A percentile compares a stretch with the other conserved stretches of the same genome.
These are phyloP conservation scores for Xylaria polymorpha DNA, from an alignment of 2,329 filamentous ascomycete genomes.

Conservation along the genomic window DNA sequence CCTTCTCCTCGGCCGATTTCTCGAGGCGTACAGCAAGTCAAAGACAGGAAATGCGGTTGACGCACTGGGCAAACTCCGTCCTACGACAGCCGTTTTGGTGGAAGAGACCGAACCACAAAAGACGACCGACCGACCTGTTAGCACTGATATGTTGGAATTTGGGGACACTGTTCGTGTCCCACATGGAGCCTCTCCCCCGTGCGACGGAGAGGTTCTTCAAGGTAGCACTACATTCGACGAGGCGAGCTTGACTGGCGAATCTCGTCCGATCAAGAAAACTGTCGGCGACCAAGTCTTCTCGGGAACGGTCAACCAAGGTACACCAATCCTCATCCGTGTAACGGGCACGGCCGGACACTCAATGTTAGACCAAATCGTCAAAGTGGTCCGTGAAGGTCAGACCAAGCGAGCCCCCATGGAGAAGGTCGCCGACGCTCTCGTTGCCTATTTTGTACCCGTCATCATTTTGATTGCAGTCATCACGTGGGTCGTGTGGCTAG, in stretches of 20 bases:
- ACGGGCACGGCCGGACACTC: slow-evolving; percentile 74
- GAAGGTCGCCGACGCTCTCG: slow-evolving; percentile 77
- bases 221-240: slow-evolving; percentile 83
- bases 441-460: slow-evolving; percentile 80
- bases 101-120: slow-evolving; percentile 56
- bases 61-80: slow-evolving; percentile 80
- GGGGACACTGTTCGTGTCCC: slow-evolving; percentile 80
- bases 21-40: slow-evolving; percentile 92
- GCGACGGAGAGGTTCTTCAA: slow-evolving; percentile 76
- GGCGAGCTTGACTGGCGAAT: slow-evolving; percentile 87
- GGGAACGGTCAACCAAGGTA: slow-evolving; percentile 78
- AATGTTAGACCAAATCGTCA: slow-evolving; percentile 84
- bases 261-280: slow-evolving; percentile 72
- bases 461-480: slow-evolving; percentile 75
- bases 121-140: slow-evolving; percentile 55
- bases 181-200: slow-evolving; percentile 85
- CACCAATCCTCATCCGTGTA: slow-evolving; percentile 70
- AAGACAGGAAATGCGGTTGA: slow-evolving; percentile 89
- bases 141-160: slow-evolving; percentile 78
- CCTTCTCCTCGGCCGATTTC: slow-evolving; percentile 76
- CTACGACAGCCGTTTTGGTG: slow-evolving; percentile 79
- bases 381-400: slow-evolving; percentile 81
- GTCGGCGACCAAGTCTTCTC: slow-evolving; percentile 74
- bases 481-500: slow-evolving; percentile 79
- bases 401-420: slow-evolving; percentile 80